Percentiles rank a stretch among this genome's conserved stretches.
Evolutionary conservation across 495 filamentous ascomycete genomes (phyloP).

Genomic region (Clohesyomyces aquaticus): DNA sequence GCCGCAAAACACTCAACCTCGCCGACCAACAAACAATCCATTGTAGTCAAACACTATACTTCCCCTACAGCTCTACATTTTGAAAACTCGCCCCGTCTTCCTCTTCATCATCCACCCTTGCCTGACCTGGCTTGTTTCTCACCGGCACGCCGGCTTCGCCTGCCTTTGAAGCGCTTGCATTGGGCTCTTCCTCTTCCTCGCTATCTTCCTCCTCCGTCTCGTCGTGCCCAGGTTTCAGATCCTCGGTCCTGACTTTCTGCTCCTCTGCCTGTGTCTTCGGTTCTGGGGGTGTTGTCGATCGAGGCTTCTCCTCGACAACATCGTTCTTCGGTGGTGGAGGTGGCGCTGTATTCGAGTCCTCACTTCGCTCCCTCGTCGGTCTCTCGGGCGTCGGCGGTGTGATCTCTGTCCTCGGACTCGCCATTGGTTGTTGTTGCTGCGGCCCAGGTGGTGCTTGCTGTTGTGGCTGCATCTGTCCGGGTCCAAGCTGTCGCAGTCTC

Average conservation of each 20-base stretch:
- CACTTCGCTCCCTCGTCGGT: conserved; percentile 13
- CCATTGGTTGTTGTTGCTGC: conserved; percentile 31
- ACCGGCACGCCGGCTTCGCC: conserved; percentile 32
- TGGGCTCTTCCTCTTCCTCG: conserved; percentile 46
- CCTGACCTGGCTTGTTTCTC: conserved; percentile 34
- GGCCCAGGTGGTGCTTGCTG: conserved; percentile 9
- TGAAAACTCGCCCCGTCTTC: conserved; percentile 38
- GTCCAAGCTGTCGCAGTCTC: conserved; percentile 62
- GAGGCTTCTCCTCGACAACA: conserved; percentile 19
- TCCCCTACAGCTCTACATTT: conserved; percentile 28
- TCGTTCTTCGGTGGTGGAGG: conserved; percentile 31
- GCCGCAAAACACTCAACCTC: neutral
- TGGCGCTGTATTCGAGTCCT: conserved; percentile 14
- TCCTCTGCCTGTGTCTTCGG: conserved; percentile 52
- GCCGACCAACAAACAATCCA: neutral
- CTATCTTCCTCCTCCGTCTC: conserved; percentile 46
- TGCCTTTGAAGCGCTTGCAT: conserved; percentile 20
- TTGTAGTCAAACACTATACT: neutral
- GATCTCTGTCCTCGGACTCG: conserved; percentile 50
- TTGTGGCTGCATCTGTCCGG: conserved; percentile 31
- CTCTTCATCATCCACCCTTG: conserved; percentile 35
- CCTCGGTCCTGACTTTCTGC: conserved; percentile 60
- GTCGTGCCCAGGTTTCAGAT: conserved; percentile 57
- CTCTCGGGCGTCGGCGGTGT: conserved; percentile 51
- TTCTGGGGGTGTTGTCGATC: conserved; percentile 22